phyloP scores from a whole-genome alignment of 2,329 filamentous ascomycete genomes.

The Fusarium pseudograminearum region DNA sequence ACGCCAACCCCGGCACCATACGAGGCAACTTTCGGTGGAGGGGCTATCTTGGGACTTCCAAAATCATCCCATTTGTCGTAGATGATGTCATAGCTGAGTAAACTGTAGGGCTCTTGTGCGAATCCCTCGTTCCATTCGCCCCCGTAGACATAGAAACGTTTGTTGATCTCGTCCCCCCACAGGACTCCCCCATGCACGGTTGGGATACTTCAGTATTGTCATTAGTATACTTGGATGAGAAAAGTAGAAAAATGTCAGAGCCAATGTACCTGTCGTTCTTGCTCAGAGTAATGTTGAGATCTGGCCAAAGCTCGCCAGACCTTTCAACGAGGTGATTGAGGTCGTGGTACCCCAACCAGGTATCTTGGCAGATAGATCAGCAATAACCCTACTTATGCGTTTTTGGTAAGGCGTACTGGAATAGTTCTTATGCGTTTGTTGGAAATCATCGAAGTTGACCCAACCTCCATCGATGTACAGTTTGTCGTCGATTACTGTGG shows the following conservation, averaged over 20 bases:
- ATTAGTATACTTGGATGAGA: not conserved
- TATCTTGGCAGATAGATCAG: not conserved
- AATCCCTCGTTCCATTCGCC: slow-evolving; percentile 10
- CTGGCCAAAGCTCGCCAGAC: not conserved
- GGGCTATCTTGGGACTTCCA: not conserved
- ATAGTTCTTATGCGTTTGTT: slow-evolving; percentile 8
- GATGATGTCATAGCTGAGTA: not conserved
- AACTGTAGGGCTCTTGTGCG: not conserved
- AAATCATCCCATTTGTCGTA: slow-evolving; percentile 13
- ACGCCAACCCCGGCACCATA: slow-evolving; percentile 1
- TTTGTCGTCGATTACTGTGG: slow-evolving; percentile 2
- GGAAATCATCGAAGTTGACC: slow-evolving; percentile 17
- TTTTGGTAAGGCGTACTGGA: not conserved
- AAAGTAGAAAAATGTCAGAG: fast-evolving
- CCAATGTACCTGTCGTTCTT: not conserved
- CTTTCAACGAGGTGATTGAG: slow-evolving; percentile 1
- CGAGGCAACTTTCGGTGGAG: not conserved
- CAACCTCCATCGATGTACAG: slow-evolving; percentile 7
- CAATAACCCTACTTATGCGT: fast-evolving
- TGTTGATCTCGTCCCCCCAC: not conserved
- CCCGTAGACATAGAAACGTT: slow-evolving; percentile 6
- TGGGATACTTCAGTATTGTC: not conserved
- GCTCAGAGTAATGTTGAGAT: not conserved
- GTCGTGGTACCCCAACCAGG: not conserved
- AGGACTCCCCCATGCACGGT: not conserved